Evolutionary conservation across 768 basidiomycete species (phyloP), one percentile per base, ranked within the genome.

Genomic region (Lanmaoa rubissima): DNA sequence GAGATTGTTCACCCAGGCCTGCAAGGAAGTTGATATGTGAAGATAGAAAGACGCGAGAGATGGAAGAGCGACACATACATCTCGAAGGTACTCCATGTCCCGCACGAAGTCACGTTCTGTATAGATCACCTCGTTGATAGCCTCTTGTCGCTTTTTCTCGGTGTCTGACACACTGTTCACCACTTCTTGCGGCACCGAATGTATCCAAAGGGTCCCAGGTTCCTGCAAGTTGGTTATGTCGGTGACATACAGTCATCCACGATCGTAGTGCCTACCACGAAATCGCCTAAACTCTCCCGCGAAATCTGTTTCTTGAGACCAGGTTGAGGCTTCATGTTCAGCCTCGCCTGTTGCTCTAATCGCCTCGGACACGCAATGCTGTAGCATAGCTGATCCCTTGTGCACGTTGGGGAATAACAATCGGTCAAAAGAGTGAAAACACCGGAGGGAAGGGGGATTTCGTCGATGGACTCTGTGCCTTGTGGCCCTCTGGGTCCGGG

Each of bases 21-120:
- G 56, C 19, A 46, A 26, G 59, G 40, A 49, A 55, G 31, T 48
- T 47, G 19, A 53, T 10, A 51, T 46, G 21, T 59, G 9, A 57
- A 38, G 43, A 51, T 31, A 21, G 14, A 26, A 26, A 31, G n/a
- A 47, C 11, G 16, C 16, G 40, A 35, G 21, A 48, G 7, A 46
- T 54, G 5, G n/a, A 58, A 52, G 35, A 21, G 51, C 46, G 36
- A 39, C 13, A 66, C 91, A 65, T 66, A 96, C 91, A 69, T 98
- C 96, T 60, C 95, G 88, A 46, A 99, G 82, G 68, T 98, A 98
- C 73, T 99, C 97, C 85, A 98, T 85, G 74, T 98, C 97, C 54
- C 93, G 83, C 44, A 99, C 95, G 72, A 99, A 98, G 75, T 98
- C 97, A 28, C 95, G 83, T 70, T 98, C 97, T 9, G 97, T 99